Evolutionary conservation across 2,329 filamentous ascomycete species (phyloP), one percentile per base, ranked within the genome.

Genomic region (Diaporthe caulivora): DNA sequence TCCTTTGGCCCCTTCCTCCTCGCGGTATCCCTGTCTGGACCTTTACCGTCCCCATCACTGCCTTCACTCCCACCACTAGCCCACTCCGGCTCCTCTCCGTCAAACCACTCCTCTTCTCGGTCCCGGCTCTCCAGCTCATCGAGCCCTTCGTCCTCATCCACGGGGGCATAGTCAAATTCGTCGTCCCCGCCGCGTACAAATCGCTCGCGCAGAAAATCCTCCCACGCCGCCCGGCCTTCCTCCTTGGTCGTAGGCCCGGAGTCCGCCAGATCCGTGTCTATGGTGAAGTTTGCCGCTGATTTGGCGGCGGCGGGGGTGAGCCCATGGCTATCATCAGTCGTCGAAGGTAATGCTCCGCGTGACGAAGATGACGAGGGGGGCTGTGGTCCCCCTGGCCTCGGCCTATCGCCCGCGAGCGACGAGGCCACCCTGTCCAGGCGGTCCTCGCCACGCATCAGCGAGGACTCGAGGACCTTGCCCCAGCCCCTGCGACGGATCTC

Each of bases 401-500:
- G 87, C 76, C 89, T 82, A n/a, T 84, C 83, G 24, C 71, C 62
- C 40, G 64, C 68, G 26, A 67, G 54, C 10, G 69, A 70, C 10
- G 64, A 65, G 18, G 75, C 76, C 26, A 93, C 83, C 13, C 90
- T 91, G 67, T 87, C 89, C 76, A 96, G 87, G 79, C 94, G 94
- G 17, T 92, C 92, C 81, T 97, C 94, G 21, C 93, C 92, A 37
- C 94, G 91, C 74, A 92, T 84, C 9, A 97, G 85, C 76, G 95
- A 94, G 1, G 94, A 91, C 80, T 97, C 93, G 7, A 97, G 88
- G 17, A 93, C 88, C 31, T 93, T 93, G 0, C 93, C 93, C 81
- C 95, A 97, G 15, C 95, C 95, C 80, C 95, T 95, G 11, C 86
- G 84, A 55, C 90, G 90, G 11, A 92, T 93, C 77, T 96, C 94